These are phyloP conservation scores for Leccinum broughii DNA, from an alignment of 768 basidiomycete genomes.

Conservation along the genomic window DNA sequence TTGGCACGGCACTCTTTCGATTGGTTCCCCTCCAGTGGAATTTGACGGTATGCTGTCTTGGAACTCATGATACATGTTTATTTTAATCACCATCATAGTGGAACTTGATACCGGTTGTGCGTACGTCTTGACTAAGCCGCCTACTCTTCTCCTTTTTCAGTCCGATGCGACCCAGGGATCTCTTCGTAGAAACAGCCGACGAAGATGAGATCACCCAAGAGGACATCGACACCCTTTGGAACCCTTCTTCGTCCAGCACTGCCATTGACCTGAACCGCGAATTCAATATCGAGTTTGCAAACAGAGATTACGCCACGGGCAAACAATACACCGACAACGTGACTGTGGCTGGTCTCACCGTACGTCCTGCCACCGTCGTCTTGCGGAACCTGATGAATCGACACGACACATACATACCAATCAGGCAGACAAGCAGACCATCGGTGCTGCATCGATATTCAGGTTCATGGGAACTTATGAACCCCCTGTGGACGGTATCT, in stretches of 20 bases:
- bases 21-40: not conserved
- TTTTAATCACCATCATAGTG: not conserved
- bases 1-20: not conserved
- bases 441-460: no score
- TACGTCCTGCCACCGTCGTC: not conserved
- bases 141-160: not conserved
- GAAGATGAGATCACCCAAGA: not conserved
- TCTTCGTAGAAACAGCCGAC: not conserved
- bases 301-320: not conserved
- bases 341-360: not conserved
- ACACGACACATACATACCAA: not conserved
- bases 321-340: not conserved
- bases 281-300: not conserved
- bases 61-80: not conserved
- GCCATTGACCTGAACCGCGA: not conserved
- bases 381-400: not conserved
- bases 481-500: no score
- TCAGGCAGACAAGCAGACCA: slow-evolving; percentile 6
- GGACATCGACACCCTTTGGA: not conserved
- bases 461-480: no score
- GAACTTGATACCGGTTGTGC: not conserved
- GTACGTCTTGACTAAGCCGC: not conserved
- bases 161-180: not conserved
- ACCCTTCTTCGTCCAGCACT: not conserved
- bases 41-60: not conserved